Evolutionary conservation across 2,329 filamentous ascomycete genomes (phyloP).

Genomic region (Acarospora socialis): DNA sequence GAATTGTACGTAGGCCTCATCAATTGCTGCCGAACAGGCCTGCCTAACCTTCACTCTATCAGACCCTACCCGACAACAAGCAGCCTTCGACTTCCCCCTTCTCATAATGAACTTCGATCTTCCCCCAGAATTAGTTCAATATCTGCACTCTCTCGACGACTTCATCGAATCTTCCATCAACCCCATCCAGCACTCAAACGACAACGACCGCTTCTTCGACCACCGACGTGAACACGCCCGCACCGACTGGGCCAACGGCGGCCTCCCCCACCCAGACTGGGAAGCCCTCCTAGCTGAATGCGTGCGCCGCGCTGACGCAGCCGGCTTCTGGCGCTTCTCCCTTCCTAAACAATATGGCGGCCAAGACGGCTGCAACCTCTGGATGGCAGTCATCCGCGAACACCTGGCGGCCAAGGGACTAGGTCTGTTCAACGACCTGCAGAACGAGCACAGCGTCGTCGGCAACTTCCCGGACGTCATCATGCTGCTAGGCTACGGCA

Average conservation of each 20-base stretch:
- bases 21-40: too few species aligned
- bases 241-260: slow-evolving; percentile 45
- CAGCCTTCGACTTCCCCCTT: background rate
- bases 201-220: slow-evolving; percentile 53
- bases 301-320: slow-evolving; percentile 38
- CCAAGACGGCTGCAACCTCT: slow-evolving; percentile 40
- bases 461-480: slow-evolving; percentile 49
- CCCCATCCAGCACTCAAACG: slow-evolving; percentile 39
- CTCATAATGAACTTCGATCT: slow-evolving; percentile 41
- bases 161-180: slow-evolving; percentile 42
- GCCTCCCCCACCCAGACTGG: slow-evolving; percentile 45
- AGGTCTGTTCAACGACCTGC: slow-evolving; percentile 48
- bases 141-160: slow-evolving; percentile 37
- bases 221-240: slow-evolving; percentile 47
- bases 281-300: slow-evolving; percentile 39
- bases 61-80: too few species aligned
- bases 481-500: slow-evolving; percentile 49
- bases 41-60: too few species aligned
- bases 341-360: slow-evolving; percentile 44
- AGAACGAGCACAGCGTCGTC: slow-evolving; percentile 48
- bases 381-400: slow-evolving; percentile 49
- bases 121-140: slow-evolving; percentile 34
- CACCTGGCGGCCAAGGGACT: slow-evolving; percentile 46
- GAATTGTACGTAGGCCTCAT: too few species aligned
- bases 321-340: slow-evolving; percentile 46